Percentiles rank a stretch among this genome's conserved stretches.
phyloP scores from a whole-genome alignment of 2,329 filamentous ascomycete species.

The Colletotrichum orchidophilum region DNA sequence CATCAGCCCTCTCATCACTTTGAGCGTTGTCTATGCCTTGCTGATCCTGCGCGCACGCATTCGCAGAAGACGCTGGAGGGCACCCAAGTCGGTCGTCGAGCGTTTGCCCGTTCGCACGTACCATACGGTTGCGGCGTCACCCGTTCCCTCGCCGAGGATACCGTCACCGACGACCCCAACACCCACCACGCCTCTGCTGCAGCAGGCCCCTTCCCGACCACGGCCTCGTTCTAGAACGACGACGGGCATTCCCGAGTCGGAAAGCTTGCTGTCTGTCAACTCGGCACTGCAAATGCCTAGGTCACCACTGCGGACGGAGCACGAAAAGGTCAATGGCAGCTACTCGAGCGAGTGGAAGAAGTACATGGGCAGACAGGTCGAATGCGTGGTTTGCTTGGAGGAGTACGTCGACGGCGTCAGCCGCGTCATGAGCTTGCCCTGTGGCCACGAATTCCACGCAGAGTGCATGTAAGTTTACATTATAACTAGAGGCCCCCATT shows the following conservation, averaged over 20 bases:
- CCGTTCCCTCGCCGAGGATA: slow-evolving; percentile 64
- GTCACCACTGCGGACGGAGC: slow-evolving; percentile 48
- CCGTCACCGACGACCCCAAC: slow-evolving; percentile 73
- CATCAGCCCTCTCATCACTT: slow-evolving; percentile 88
- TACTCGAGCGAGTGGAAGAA: slow-evolving; percentile 69
- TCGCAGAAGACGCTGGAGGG: slow-evolving; percentile 88
- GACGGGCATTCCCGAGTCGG: slow-evolving; percentile 65
- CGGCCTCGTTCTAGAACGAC: slow-evolving; percentile 73
- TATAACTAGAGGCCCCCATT: too few relatives aligned
- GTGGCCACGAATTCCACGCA: slow-evolving; percentile 96
- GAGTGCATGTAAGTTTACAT: slow-evolving; percentile 90
- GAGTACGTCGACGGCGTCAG: slow-evolving; percentile 96
- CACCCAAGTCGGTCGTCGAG: slow-evolving; percentile 96
- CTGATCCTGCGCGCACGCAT: slow-evolving; percentile 89
- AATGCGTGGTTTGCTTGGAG: slow-evolving; percentile 96
- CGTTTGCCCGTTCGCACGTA: slow-evolving; percentile 95
- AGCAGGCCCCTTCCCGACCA: slow-evolving; percentile 61
- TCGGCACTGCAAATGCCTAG: slow-evolving; percentile 50
- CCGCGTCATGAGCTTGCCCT: slow-evolving; percentile 95
- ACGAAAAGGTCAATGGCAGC: slow-evolving; percentile 57
- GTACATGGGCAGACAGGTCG: slow-evolving; percentile 75
- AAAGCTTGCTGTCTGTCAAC: slow-evolving; percentile 55
- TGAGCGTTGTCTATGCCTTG: slow-evolving; percentile 92
- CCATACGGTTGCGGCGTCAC: slow-evolving; percentile 78
- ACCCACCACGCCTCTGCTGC: slow-evolving; percentile 83